Percentiles rank a stretch among this genome's conserved stretches.
Evolutionary conservation across 2,329 filamentous ascomycete species (phyloP).

Genomic region (Thermothelomyces thermophilus): DNA sequence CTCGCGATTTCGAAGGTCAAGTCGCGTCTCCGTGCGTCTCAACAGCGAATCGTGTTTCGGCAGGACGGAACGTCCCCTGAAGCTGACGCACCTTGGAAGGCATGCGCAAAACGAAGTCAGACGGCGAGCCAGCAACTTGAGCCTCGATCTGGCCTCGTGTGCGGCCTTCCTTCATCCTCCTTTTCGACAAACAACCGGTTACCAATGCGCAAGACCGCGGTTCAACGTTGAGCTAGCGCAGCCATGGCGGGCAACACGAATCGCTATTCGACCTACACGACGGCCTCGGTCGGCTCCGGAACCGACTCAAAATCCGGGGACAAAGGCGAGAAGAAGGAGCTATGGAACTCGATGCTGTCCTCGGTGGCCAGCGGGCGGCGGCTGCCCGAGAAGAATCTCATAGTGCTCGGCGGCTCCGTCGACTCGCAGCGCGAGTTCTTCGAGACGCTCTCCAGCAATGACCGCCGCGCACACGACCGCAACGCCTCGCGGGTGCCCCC

Average conservation of each 20-base stretch:
- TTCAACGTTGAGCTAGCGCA: conserved; percentile 12
- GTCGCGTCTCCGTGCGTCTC: conserved; percentile 13
- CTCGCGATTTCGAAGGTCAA: conserved; percentile 5
- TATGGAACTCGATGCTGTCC: conserved; percentile 93
- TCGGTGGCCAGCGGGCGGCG: conserved; percentile 83
- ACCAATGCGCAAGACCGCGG: conserved; percentile 10
- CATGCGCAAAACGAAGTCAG: not conserved
- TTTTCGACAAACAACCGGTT: not conserved
- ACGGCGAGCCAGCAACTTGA: not conserved
- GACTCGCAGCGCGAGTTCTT: conserved; percentile 82
- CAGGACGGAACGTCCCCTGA: not conserved
- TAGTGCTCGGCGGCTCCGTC: conserved; percentile 76
- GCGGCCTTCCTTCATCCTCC: not conserved
- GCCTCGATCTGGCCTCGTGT: not conserved
- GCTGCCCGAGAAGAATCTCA: conserved; percentile 82
- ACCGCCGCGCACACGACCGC: conserved; percentile 49
- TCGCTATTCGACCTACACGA: conserved; percentile 53
- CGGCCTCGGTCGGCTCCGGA: conserved; percentile 46
- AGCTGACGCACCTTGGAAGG: not conserved
- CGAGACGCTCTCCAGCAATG: conserved; percentile 53
- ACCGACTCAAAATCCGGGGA: conserved; percentile 53
- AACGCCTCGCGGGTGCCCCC: conserved; percentile 59
- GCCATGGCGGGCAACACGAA: conserved; percentile 48
- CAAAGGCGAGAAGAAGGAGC: conserved; percentile 67
- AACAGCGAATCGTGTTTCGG: conserved; percentile 8